A percentile compares a stretch with the other conserved stretches of the same genome.
These are phyloP conservation scores for Lachancea thermotolerans DNA, from an alignment of 805 yeast genomes.

Conservation along the genomic window DNA sequence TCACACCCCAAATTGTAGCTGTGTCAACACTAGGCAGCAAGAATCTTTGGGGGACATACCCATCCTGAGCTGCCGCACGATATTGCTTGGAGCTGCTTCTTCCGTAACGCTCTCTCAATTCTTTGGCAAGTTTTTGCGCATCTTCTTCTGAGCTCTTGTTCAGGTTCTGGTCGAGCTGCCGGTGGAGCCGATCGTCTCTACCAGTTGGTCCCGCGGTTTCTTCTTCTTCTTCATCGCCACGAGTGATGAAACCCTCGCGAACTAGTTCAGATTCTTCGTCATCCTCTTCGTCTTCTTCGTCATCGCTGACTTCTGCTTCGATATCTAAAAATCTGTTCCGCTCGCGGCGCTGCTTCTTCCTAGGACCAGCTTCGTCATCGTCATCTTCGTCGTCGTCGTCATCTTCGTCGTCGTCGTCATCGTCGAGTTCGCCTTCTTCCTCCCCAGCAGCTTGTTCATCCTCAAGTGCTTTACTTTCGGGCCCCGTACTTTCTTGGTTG, in stretches of 20 bases:
- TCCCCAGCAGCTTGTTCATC: slow-evolving; percentile 2
- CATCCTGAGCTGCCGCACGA: slow-evolving; percentile 67
- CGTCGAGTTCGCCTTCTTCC: slow-evolving; percentile 34
- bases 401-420: slow-evolving; percentile 39
- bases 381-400: slow-evolving; percentile 55
- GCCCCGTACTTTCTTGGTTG: not conserved
- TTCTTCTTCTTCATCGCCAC: slow-evolving; percentile 47
- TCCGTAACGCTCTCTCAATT: slow-evolving; percentile 87
- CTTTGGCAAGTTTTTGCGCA: slow-evolving; percentile 89
- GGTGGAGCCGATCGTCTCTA: slow-evolving; percentile 72
- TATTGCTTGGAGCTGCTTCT: slow-evolving; percentile 73
- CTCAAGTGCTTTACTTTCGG: not conserved
- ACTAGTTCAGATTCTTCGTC: slow-evolving; percentile 87
- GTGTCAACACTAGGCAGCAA: slow-evolving; percentile 93
- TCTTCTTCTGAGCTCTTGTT: slow-evolving; percentile 89
- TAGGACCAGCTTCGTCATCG: slow-evolving; percentile 42
- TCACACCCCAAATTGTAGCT: slow-evolving; percentile 92
- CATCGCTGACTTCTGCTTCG: slow-evolving; percentile 98
- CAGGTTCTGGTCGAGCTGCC: slow-evolving; percentile 82
- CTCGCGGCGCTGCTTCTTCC: slow-evolving; percentile 40
- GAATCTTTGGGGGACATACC: slow-evolving; percentile 86
- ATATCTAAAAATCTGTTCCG: slow-evolving; percentile 92
- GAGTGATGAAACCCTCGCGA: slow-evolving; percentile 72
- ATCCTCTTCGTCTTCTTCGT: slow-evolving; percentile 87
- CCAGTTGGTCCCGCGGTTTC: slow-evolving; percentile 43